Conservation (phyloP, 768 basidiomycete genomes). For the Termitomyces sp. region DNA sequence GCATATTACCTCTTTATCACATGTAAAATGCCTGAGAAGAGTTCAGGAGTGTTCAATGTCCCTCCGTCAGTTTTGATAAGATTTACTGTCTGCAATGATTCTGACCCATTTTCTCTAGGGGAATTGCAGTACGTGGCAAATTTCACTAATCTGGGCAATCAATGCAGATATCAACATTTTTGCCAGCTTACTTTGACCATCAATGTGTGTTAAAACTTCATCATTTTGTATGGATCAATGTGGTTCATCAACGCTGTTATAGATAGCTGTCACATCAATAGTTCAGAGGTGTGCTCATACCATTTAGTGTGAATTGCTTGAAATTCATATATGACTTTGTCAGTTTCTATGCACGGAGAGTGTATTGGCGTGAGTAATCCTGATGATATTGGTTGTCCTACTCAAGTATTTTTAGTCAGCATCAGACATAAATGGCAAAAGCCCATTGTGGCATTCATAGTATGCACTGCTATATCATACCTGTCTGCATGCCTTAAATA, state of each 20-base stretch:
- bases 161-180: neutral
- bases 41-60: neutral
- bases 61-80: neutral
- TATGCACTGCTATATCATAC: neutral
- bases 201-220: neutral
- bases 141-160: neutral
- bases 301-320: neutral
- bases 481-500: no score
- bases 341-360: neutral
- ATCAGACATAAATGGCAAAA: neutral
- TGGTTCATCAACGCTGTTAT: neutral
- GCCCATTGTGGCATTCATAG: neutral
- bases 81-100: neutral
- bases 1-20: neutral
- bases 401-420: neutral
- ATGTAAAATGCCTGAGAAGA: neutral
- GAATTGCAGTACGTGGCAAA: neutral
- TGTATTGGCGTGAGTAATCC: neutral
- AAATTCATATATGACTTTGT: neutral
- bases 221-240: neutral
- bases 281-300: neutral
- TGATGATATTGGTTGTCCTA: no score
- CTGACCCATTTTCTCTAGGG: neutral
- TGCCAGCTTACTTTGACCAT: neutral
- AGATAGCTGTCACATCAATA: neutral